Evolutionary conservation across 345 rosid species (phyloP), one percentile per base, ranked within the genome.

Genomic region (Angophora floribunda): DNA sequence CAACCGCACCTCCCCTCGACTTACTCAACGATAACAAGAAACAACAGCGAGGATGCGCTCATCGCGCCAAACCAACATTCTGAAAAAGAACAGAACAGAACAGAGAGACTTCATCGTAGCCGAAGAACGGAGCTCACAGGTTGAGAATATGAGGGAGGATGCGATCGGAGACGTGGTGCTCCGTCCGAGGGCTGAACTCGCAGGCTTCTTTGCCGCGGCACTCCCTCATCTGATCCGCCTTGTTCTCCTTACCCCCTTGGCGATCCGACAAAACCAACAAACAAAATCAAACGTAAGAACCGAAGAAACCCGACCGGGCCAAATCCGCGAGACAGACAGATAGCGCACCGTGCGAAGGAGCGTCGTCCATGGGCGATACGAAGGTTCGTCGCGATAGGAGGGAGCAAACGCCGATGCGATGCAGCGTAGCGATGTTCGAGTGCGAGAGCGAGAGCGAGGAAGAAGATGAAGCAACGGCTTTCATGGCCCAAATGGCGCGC

Each of bases 71-170:
- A 41, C 45, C 84, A 41, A 41, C 49, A 1, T 17, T 63, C 80
- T 41, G 41, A 80, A 17, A 15, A 21, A 24, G 30, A 10, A 55
- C 45, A 15, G 47, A 26, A 49, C 44, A 88, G 63, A 22, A 26
- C 67, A 26, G 30, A n/a, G 32, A 52, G 49, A 75, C 49, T 12
- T 28, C 44, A 28, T 75, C 49, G 84, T 10, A 41, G 84, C 84
- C 12, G 84, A 19, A 75, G 84, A 75, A 9, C 47, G 22, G 44
- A 24, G 86, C 98, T 93, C 52, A 96, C 99, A 97, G 85, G 90
- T 94, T 97, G 88, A 96, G 97, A 87, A 97, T 88, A 88, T 94
- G 99, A 88, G 98, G 98, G 85, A 97, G 90, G 87, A 96, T 93
- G 85, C 82, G 65, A 89, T 94, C 97, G 86, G 97, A 91, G 52